These are phyloP conservation scores for Cercis canadensis DNA, from an alignment of 306 rosid species.

Conservation along the genomic window DNA sequence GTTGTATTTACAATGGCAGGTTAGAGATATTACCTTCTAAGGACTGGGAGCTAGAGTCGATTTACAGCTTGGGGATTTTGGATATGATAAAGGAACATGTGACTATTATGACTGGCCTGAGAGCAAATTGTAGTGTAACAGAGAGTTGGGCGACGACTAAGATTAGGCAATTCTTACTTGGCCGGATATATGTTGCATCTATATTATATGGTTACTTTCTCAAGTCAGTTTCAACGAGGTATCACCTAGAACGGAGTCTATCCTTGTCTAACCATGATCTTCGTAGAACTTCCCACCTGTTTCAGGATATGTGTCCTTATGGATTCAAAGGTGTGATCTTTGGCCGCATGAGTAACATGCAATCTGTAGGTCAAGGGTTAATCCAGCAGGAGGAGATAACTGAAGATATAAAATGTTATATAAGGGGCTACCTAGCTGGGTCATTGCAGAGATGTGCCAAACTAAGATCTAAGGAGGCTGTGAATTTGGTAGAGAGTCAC, in stretches of 20 bases:
- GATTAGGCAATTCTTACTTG: slow-evolving; percentile 58
- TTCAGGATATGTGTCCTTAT: slow-evolving; percentile 47
- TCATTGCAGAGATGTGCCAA: slow-evolving; percentile 78
- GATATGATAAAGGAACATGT: slow-evolving; percentile 86
- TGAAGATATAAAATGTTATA: slow-evolving; percentile 65
- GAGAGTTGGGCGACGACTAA: slow-evolving; percentile 89
- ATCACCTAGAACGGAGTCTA: slow-evolving; percentile 64
- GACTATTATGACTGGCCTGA: slow-evolving; percentile 73
- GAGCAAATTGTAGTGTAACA: slow-evolving; percentile 77
- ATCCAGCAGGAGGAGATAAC: slow-evolving; percentile 47
- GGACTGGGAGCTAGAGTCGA: slow-evolving; percentile 94
- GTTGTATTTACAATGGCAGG: slow-evolving; percentile 83
- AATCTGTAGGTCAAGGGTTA: slow-evolving; percentile 45
- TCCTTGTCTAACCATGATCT: slow-evolving; percentile 53
- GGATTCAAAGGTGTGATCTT: slow-evolving; percentile 59
- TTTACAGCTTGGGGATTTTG: slow-evolving; percentile 71
- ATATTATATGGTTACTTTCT: slow-evolving; percentile 88
- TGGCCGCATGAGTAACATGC: slow-evolving; percentile 44
- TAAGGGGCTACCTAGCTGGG: slow-evolving; percentile 71
- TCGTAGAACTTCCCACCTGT: slow-evolving; percentile 48
- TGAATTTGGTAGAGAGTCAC: slow-evolving; percentile 71
- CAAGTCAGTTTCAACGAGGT: slow-evolving; percentile 79
- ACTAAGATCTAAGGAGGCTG: slow-evolving; percentile 81
- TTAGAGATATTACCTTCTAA: slow-evolving; percentile 90
- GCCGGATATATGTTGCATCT: slow-evolving; percentile 72